These are phyloP conservation scores for Fusarium torreyae DNA, from an alignment of 2,329 filamentous ascomycete species.

Conservation along the genomic window DNA sequence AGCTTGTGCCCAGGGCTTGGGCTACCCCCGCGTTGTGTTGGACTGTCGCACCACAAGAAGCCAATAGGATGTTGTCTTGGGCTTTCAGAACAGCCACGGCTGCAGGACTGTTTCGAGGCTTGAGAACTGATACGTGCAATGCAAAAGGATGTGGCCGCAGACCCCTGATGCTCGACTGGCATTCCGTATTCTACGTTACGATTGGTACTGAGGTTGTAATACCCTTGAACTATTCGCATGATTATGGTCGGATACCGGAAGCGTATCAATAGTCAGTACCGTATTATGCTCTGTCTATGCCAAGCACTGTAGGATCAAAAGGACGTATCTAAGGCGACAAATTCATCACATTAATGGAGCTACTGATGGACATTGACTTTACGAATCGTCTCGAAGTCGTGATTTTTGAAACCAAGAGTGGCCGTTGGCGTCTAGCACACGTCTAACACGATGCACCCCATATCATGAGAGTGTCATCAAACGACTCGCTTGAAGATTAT, in stretches of 20 bases:
- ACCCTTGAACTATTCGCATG: not conserved
- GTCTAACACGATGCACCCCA: not conserved
- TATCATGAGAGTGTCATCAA: not conserved
- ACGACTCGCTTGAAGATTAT: not conserved
- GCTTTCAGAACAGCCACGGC: not conserved
- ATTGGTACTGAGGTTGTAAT: not conserved
- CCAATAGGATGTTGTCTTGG: conserved; percentile 6
- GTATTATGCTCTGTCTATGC: too few species aligned
- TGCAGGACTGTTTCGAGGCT: conserved; percentile 20
- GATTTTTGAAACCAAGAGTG: too few species aligned
- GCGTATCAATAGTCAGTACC: not conserved
- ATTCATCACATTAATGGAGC: not conserved
- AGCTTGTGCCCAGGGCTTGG: conserved; percentile 7
- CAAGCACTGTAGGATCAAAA: not conserved
- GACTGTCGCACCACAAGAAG: conserved; percentile 11
- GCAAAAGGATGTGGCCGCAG: not conserved
- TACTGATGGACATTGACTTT: not conserved
- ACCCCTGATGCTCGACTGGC: not conserved
- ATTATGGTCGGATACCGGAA: not conserved
- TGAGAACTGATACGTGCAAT: conserved; percentile 2
- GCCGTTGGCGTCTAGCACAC: too few species aligned
- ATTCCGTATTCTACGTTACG: not conserved
- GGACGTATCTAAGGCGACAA: not conserved
- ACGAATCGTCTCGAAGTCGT: too few species aligned
- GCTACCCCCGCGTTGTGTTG: conserved; percentile 1